These are phyloP conservation scores for Chrysosporium keratinophilum DNA, from an alignment of 2,329 filamentous ascomycete species.

Conservation along the genomic window DNA sequence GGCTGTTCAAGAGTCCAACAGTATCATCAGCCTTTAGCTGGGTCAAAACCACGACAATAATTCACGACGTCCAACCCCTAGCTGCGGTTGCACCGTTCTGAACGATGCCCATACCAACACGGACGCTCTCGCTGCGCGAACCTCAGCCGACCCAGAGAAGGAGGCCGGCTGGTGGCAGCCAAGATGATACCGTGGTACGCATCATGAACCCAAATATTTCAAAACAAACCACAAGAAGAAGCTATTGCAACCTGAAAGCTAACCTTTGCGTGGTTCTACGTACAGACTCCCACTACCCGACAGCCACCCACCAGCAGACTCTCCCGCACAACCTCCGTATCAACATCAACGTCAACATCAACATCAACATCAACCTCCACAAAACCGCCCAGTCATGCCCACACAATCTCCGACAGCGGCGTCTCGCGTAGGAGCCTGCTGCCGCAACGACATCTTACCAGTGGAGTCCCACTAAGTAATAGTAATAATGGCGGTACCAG, in stretches of 20 bases:
- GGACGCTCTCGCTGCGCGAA: constrained; percentile 28
- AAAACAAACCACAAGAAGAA: neutral
- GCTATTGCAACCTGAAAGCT: neutral
- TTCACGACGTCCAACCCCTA: too few relatives aligned
- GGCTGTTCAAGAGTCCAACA: too few relatives aligned
- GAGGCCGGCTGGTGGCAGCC: constrained; percentile 1
- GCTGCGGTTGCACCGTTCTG: neutral
- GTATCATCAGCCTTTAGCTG: too few relatives aligned
- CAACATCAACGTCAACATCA: constrained; percentile 12
- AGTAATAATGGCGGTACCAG: too few relatives aligned
- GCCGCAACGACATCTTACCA: constrained; percentile 21
- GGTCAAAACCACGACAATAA: too few relatives aligned
- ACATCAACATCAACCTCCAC: constrained; percentile 4
- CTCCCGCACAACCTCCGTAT: constrained; percentile 13
- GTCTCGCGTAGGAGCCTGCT: constrained; percentile 23
- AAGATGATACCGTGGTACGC: constrained; percentile 23
- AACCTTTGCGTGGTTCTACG: too few relatives aligned
- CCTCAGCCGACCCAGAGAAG: constrained; percentile 20
- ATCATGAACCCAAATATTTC: neutral
- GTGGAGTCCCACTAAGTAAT: constrained; percentile 7
- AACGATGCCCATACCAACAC: constrained; percentile 33
- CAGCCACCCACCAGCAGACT: neutral
- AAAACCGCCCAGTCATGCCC: constrained; percentile 1
- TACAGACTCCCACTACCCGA: neutral
- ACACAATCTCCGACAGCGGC: neutral